Conservation (phyloP, 495 filamentous ascomycete genomes). For the Barbatosphaeria neglecta region DNA sequence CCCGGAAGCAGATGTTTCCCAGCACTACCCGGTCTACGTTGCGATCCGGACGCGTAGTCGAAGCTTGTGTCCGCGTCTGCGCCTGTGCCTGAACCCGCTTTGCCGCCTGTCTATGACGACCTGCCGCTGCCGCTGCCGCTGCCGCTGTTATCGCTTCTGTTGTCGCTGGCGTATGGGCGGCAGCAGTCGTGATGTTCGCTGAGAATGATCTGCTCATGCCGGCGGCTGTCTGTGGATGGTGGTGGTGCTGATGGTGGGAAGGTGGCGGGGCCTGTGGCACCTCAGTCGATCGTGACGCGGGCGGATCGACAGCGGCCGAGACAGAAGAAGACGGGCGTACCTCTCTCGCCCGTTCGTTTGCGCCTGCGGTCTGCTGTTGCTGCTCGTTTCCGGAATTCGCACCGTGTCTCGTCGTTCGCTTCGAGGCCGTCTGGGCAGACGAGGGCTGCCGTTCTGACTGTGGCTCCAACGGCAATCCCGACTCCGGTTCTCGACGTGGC, state of each 20-base stretch:
- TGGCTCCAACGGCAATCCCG: too few species aligned
- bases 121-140: too few species aligned
- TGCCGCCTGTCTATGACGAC: too few species aligned
- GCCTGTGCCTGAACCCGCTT: constrained; percentile 7
- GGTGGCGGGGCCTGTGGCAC: constrained; percentile 5
- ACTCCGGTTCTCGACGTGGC: background rate
- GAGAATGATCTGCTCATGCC: constrained; percentile 11
- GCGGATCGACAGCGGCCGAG: background rate
- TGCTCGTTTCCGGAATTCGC: background rate
- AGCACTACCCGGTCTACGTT: constrained; percentile 67
- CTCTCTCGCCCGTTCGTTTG: background rate
- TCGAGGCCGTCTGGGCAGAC: background rate
- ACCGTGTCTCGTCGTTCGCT: background rate
- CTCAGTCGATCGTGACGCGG: background rate
- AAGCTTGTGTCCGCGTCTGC: constrained; percentile 9
- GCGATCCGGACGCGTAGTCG: constrained; percentile 28
- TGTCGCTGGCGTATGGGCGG: constrained; percentile 8
- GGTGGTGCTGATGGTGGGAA: constrained; percentile 8
- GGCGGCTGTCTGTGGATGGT: too few species aligned
- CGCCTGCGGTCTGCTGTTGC: too few species aligned
- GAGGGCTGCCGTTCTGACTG: too few species aligned
- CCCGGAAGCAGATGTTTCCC: constrained; percentile 59
- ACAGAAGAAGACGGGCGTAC: background rate
- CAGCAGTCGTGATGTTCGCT: too few species aligned
- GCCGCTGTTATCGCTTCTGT: too few species aligned